Percentiles rank a stretch among this genome's conserved stretches.
These are phyloP conservation scores for Neurospora sp. DNA, from an alignment of 495 filamentous ascomycete genomes.

Conservation along the genomic window DNA sequence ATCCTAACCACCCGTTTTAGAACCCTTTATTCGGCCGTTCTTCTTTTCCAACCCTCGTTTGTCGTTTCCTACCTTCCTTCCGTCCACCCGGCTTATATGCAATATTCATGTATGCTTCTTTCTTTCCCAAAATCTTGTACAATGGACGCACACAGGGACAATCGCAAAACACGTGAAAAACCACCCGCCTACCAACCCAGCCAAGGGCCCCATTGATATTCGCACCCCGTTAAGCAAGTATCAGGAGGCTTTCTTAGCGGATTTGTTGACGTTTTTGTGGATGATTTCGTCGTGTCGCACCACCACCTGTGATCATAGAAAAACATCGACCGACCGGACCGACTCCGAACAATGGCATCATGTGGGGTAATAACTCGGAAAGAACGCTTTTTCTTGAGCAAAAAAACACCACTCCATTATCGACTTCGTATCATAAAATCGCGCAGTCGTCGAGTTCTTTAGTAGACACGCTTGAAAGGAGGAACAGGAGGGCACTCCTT, in stretches of 20 bases:
- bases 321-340: not conserved
- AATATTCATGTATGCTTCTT: conserved; percentile 2
- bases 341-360: not conserved
- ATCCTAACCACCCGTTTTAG: not conserved
- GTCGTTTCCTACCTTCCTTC: not conserved
- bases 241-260: not conserved
- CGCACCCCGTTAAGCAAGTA: not conserved
- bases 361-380: not conserved
- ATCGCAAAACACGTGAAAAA: not conserved
- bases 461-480: conserved; percentile 80
- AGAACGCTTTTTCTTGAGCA: not conserved
- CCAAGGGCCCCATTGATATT: not conserved
- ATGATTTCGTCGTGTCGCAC: not conserved
- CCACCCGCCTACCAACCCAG: not conserved
- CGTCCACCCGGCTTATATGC: not conserved
- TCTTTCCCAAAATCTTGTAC: not conserved
- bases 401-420: not conserved
- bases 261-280: not conserved
- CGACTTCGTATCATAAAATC: not conserved
- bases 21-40: not conserved
- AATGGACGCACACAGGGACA: not conserved
- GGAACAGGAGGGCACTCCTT: conserved; percentile 81
- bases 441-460: conserved; percentile 18
- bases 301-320: not conserved
- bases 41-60: not conserved